Percentiles rank a stretch among this genome's conserved stretches.
These are phyloP conservation scores for Sporothrix humicola DNA, from an alignment of 2,329 filamentous ascomycete genomes.

Conservation along the genomic window DNA sequence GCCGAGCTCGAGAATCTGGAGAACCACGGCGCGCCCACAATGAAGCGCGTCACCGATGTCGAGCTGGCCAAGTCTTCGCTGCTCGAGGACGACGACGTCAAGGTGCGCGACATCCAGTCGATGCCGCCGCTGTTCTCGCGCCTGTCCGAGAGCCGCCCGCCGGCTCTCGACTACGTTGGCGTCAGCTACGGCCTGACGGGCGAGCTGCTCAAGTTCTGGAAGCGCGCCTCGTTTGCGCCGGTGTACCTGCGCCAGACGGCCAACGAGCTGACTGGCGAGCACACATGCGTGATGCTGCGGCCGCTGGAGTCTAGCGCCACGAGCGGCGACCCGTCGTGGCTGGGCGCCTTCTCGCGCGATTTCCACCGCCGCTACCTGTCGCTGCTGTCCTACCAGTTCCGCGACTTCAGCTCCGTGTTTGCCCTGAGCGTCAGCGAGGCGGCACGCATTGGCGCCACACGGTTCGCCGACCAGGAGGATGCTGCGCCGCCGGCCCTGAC, in stretches of 20 bases:
- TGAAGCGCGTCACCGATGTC: slow-evolving; percentile 79
- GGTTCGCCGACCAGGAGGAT: slow-evolving; percentile 63
- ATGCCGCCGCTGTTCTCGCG: slow-evolving; percentile 95
- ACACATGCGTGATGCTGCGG: slow-evolving; percentile 96
- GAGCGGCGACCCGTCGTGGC: slow-evolving; percentile 77
- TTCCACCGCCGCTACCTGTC: slow-evolving; percentile 94
- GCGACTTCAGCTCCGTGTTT: slow-evolving; percentile 75
- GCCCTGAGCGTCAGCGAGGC: slow-evolving; percentile 90
- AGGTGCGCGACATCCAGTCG: slow-evolving; percentile 83
- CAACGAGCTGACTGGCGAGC: slow-evolving; percentile 95
- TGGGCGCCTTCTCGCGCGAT: slow-evolving; percentile 87
- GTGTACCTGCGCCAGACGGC: slow-evolving; percentile 93
- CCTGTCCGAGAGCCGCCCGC: slow-evolving; percentile 79
- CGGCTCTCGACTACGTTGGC: slow-evolving; percentile 86
- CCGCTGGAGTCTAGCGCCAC: slow-evolving; percentile 62
- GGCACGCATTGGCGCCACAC: slow-evolving; percentile 64
- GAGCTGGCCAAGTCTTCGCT: slow-evolving; percentile 79
- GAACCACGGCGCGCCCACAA: slow-evolving; percentile 53
- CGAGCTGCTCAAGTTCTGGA: slow-evolving; percentile 95
- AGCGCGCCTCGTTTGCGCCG: slow-evolving; percentile 80
- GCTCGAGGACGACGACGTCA: slow-evolving; percentile 79
- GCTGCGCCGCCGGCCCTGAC: slow-evolving; percentile 56
- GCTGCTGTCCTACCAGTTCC: slow-evolving; percentile 91
- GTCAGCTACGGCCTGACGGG: slow-evolving; percentile 93
- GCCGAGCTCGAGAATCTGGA: slow-evolving; percentile 49